Percentiles rank a stretch among this genome's conserved stretches.
These are phyloP conservation scores for Allium fistulosum DNA, from an alignment of 106 monocot species.

Conservation along the genomic window DNA sequence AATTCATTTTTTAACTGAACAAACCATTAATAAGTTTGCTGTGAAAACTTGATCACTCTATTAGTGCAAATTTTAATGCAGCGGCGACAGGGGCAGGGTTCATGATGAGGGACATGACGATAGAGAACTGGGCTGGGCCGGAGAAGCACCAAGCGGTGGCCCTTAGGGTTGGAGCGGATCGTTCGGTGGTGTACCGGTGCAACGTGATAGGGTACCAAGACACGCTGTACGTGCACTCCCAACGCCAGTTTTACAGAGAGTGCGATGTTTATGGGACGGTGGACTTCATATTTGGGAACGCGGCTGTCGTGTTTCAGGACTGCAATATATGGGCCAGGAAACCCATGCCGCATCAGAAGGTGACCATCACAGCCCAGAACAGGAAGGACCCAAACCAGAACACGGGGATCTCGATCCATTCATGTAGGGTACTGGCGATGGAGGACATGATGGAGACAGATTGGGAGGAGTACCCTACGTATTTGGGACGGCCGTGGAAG, in stretches of 20 bases:
- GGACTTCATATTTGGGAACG: slow-evolving; percentile 92
- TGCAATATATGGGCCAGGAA: slow-evolving; percentile 56
- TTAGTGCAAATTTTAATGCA: slow-evolving; percentile 1
- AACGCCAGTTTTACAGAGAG: slow-evolving; percentile 73
- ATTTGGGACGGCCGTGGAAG: slow-evolving; percentile 74
- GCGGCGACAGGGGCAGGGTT: slow-evolving; percentile 59
- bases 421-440: slow-evolving; percentile 14
- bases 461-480: slow-evolving; percentile 19
- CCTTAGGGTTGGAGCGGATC: slow-evolving; percentile 69
- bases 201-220: slow-evolving; percentile 70
- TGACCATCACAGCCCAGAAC: slow-evolving; percentile 70
- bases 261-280: slow-evolving; percentile 81
- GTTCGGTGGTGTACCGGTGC: slow-evolving; percentile 58
- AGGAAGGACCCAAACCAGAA: slow-evolving; percentile 72
- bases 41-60: too few species aligned
- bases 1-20: too few species aligned
- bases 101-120: slow-evolving; percentile 59
- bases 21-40: too few species aligned
- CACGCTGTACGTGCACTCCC: slow-evolving; percentile 69
- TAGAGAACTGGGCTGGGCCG: slow-evolving; percentile 71
- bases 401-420: slow-evolving; percentile 81
- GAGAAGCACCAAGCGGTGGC: slow-evolving; percentile 79
- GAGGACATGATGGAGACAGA: slow-evolving; percentile 22
- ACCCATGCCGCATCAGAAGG: slow-evolving; percentile 54
- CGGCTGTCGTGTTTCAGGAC: slow-evolving; percentile 72